A percentile compares a stretch with the other conserved stretches of the same genome.
phyloP scores from a whole-genome alignment of 148 eudicot species.

The Camellia japonica region DNA sequence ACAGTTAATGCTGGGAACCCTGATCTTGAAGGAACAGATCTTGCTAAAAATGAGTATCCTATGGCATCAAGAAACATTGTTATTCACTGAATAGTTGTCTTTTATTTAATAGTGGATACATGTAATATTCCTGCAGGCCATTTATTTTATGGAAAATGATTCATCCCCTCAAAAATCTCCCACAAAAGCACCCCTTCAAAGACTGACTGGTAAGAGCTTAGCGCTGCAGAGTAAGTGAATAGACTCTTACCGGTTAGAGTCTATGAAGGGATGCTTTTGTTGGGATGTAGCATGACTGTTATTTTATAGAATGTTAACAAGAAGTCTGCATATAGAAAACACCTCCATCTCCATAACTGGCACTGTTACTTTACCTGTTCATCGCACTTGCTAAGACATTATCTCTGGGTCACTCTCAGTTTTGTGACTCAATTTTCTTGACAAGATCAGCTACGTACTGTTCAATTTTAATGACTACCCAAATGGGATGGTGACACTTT shows the following conservation, averaged over 20 bases:
- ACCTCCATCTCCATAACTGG: background rate
- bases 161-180: too few relatives aligned
- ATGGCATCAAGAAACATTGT: background rate
- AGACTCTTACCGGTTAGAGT: too few relatives aligned
- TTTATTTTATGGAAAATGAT: background rate
- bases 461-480: constrained; percentile 99
- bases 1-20: constrained; percentile 78
- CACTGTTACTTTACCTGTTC: background rate
- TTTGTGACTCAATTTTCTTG: constrained; percentile 36
- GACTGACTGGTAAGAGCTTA: too few relatives aligned
- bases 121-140: background rate
- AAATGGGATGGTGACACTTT: constrained; percentile 94
- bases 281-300: too few relatives aligned
- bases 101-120: background rate
- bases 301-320: background rate
- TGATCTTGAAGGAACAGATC: constrained; percentile 60
- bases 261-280: too few relatives aligned
- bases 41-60: constrained; percentile 93
- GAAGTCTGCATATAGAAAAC: background rate
- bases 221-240: too few relatives aligned
- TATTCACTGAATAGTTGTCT: background rate
- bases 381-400: constrained; percentile 9
- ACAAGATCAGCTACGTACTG: constrained; percentile 71
- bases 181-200: too few relatives aligned
- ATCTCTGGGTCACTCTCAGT: background rate